Evolutionary conservation across 768 basidiomycete genomes (phyloP).

Genomic region (Russula ochroleuca): DNA sequence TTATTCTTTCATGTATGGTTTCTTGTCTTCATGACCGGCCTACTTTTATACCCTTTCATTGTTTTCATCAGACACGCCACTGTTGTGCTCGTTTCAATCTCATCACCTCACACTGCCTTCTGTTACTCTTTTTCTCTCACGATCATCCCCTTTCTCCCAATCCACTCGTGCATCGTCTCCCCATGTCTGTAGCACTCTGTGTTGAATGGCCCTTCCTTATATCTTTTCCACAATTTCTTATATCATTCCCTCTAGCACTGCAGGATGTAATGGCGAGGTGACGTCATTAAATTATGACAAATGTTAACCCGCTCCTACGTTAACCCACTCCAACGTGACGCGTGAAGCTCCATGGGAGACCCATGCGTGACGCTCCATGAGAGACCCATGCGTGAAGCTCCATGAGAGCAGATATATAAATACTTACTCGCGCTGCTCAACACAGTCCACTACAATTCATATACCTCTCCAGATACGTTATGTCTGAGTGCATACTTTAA

Average conservation of each 20-base stretch:
- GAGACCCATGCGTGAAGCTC: not conserved
- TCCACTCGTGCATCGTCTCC: constrained; percentile 7
- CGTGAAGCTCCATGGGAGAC: not conserved
- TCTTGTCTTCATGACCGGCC: constrained; percentile 11
- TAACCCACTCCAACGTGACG: constrained; percentile 6
- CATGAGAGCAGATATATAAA: not conserved
- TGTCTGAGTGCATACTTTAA: constrained; percentile 12
- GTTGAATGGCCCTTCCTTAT: constrained; percentile 3
- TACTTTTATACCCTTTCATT: constrained; percentile 26
- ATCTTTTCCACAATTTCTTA: not conserved
- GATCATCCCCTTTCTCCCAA: not conserved
- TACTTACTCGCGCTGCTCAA: not conserved
- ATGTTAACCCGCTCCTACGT: constrained; percentile 6
- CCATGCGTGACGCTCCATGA: not conserved
- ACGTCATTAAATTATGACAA: constrained; percentile 2
- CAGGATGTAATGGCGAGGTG: constrained; percentile 3
- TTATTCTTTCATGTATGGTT: constrained; percentile 20
- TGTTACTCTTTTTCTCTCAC: not conserved
- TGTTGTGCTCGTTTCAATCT: not conserved
- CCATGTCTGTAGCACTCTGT: constrained; percentile 17
- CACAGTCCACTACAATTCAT: not conserved
- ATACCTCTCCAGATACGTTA: not conserved
- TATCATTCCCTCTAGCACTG: constrained; percentile 9
- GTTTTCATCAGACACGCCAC: not conserved
- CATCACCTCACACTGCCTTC: not conserved